Evolutionary conservation across 2,329 filamentous ascomycete species (phyloP), one percentile per base, ranked within the genome.

Genomic region (Aspergillus sp.): DNA sequence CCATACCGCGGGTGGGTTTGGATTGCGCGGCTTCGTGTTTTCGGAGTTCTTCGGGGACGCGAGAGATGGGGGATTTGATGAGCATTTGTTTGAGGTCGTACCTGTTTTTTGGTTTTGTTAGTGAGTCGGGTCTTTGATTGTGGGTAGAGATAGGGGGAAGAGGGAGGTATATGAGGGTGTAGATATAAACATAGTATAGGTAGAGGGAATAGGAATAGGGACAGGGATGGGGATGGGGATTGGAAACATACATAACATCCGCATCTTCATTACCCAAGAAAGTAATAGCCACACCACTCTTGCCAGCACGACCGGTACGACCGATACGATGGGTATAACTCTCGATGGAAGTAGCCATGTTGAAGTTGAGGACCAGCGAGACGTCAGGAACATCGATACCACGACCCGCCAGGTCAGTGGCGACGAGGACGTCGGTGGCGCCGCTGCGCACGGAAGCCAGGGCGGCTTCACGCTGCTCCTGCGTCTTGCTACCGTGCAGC

Each of bases 351-450:
- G 81, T 87, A 0, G 95, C 90, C 95, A 99, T 98, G 82, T 98
- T 99, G 85, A 98, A 99, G 81, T 99, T 99, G 74, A 99, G 85
- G 58, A 99, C 95, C 61, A 99, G 84, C 63, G 87, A 91, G 46
- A 99, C 95, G 72, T 98, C 95, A 0, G 90, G 88, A 4, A 99
- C 93, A 77, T 99, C 95, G 75, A 99, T 97, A 91, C 95, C 95
- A 82, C 95, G 88, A 63, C 94, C 95, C 1, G 95, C 95, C 58
- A 99, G 81, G 78, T 99, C 95, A 1, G 95, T 99, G 0, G 95
- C 95, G 55, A 99, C 95, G 42, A 99, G 85, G 0, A 99, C 91
- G 63, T 96, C 90, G 0, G 90, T 91, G 54, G 85, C 80, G 36
- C 92, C 92, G 49, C 87, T 87, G 39, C 93, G 90, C 26, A 99